Base-by-base conservation (phyloP, 495 filamentous ascomycete species). In the Penicillium herquei region DNA sequence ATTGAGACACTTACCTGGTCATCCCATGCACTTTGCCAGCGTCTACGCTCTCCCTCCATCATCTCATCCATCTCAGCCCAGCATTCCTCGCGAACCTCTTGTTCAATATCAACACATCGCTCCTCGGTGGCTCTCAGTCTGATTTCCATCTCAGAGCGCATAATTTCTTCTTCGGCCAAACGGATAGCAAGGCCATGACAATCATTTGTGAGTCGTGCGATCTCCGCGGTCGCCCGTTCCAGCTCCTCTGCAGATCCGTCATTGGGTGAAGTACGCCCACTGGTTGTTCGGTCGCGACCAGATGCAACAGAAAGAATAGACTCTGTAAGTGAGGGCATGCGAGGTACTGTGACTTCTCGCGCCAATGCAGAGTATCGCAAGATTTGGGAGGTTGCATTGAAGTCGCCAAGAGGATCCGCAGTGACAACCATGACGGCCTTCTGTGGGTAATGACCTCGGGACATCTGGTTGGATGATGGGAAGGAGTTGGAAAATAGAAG, bases 381-480 rank as follows among this genome's bases (percentile, higher is more conserved):
- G 34, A 98, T 98, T 69, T 98, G 94, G 18, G 89, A 91, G 0
- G 95, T 98, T 16, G 94, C 91, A 62, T 98, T 97, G 77, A 91
- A 96, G 68, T 98, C 94, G 11, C 95, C 94, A 13, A 89, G 63
- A 0, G 94, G 93, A 65, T 98, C 94, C 0, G 95, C 94, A 1
- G 94, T 96, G 16, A 98, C 95, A 41, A 98, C 88, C 94, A 98
- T 98, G 63, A 93, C 82, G 0, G 88, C 90, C 67, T 91, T 94
- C 68, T 96, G 93, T 0, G 90, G 87, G 48, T 81, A 74, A n/a
- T 78, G 76, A 26, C 77, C 75, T 17, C 81, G 80, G 12, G 70
- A 67, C n/a, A 79, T 75, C 54, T 70, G 71, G n/a, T 81, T 79
- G 1, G 84, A 64, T 0, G 87, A 87, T 3, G 92, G 87, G 71